Percentiles rank a stretch among this genome's conserved stretches.
phyloP scores from a whole-genome alignment of 2,329 filamentous ascomycete genomes.

The Cladosporium sp. region DNA sequence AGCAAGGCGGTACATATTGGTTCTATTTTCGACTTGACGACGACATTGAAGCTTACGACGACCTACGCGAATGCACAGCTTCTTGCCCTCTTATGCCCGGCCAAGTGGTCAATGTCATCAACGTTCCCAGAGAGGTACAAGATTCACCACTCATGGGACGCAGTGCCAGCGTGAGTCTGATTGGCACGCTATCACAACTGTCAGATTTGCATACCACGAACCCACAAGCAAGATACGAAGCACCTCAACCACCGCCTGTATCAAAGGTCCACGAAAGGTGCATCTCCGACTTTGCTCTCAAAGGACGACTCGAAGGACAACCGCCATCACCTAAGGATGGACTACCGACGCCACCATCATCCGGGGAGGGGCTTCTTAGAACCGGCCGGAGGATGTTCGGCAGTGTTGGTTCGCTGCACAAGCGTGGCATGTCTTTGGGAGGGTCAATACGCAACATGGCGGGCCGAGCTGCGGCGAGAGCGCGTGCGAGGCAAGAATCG shows the following conservation, averaged over 20 bases:
- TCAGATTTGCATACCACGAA: slow-evolving; percentile 29
- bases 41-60: slow-evolving; percentile 73
- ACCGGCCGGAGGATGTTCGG: slow-evolving; percentile 9
- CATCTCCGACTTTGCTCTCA: slow-evolving; percentile 33
- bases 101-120: slow-evolving; percentile 80
- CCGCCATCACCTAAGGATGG: slow-evolving; percentile 8
- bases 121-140: slow-evolving; percentile 67
- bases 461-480: slow-evolving; percentile 4
- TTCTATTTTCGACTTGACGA: slow-evolving; percentile 93
- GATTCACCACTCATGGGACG: slow-evolving; percentile 29
- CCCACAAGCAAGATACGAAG: slow-evolving; percentile 30
- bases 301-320: slow-evolving; percentile 27
- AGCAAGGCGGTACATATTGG: slow-evolving; percentile 92
- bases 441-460: slow-evolving; percentile 13
- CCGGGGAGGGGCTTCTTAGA: slow-evolving; percentile 1
- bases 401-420: slow-evolving; percentile 1
- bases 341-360: background rate
- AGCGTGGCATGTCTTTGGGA: background rate
- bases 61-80: slow-evolving; percentile 70
- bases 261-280: slow-evolving; percentile 34
- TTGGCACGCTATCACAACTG: slow-evolving; percentile 25
- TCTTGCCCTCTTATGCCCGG: slow-evolving; percentile 84
- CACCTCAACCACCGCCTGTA: slow-evolving; percentile 31
- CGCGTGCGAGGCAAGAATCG: slow-evolving; percentile 2
- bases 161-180: slow-evolving; percentile 33